Percentiles rank a stretch among this genome's conserved stretches.
Evolutionary conservation across 2,329 filamentous ascomycete species (phyloP).

Genomic region (Trichophyton equinum): DNA sequence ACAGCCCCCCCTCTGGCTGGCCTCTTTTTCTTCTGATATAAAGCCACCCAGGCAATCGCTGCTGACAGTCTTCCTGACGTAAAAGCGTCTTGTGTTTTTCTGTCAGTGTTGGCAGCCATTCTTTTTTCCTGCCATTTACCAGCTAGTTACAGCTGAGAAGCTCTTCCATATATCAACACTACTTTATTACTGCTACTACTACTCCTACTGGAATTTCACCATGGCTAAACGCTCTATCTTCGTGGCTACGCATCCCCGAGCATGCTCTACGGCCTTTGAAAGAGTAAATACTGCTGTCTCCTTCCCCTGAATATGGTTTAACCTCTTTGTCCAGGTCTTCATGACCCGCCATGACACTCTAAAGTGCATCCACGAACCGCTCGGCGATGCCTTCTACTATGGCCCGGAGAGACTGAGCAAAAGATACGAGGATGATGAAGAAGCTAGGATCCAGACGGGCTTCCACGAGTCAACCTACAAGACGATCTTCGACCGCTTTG

Average conservation of each 20-base stretch:
- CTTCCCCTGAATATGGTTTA: background rate
- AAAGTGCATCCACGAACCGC: constrained; percentile 83
- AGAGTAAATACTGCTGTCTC: constrained; percentile 43
- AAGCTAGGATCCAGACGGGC: constrained; percentile 31
- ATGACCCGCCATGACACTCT: constrained; percentile 82
- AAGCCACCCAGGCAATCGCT: background rate
- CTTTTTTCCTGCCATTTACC: background rate
- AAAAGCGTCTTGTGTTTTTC: background rate
- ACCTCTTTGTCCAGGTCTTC: constrained; percentile 55
- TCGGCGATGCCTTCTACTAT: constrained; percentile 93
- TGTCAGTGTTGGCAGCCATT: background rate
- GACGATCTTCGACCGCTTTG: constrained; percentile 64
- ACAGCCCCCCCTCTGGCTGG: background rate
- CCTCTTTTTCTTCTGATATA: background rate
- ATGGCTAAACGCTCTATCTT: constrained; percentile 53
- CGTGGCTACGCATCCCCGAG: constrained; percentile 82
- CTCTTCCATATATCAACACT: background rate
- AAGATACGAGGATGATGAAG: constrained; percentile 61
- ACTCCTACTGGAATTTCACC: background rate
- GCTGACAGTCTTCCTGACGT: background rate
- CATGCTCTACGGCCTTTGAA: constrained; percentile 95
- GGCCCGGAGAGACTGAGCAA: constrained; percentile 76
- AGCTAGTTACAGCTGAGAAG: background rate
- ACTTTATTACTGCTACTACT: background rate
- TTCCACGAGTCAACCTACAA: constrained; percentile 35